phyloP scores from a whole-genome alignment of 148 eudicot species.

The Dysphania ambrosioides region DNA sequence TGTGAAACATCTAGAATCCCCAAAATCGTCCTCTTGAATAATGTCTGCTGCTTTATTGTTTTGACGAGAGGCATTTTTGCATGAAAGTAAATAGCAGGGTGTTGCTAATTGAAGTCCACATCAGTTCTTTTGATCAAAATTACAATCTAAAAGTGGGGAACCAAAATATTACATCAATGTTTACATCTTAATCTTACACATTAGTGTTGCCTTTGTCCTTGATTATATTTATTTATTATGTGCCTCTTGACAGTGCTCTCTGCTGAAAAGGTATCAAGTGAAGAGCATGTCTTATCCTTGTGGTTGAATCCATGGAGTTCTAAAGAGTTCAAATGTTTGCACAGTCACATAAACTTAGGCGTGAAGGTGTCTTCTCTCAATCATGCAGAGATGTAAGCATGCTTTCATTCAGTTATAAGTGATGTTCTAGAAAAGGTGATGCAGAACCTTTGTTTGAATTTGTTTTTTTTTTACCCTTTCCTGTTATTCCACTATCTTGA shows the following conservation, averaged over 20 bases:
- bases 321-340: constrained; percentile 34
- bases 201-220: background rate
- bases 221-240: background rate
- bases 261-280: constrained; percentile 57
- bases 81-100: background rate
- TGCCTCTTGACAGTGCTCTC: constrained; percentile 54
- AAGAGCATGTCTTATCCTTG: constrained; percentile 78
- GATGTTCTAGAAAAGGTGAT: background rate
- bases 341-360: constrained; percentile 55
- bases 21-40: background rate
- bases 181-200: background rate
- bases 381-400: constrained; percentile 58
- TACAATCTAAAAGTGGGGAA: background rate
- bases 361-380: constrained; percentile 70
- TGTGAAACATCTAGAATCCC: background rate
- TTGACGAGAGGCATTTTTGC: background rate
- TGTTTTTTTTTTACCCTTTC: background rate
- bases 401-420: constrained; percentile 6
- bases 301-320: constrained; percentile 71
- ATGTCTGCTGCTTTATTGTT: background rate
- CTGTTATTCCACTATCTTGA: background rate
- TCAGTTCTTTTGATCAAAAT: no score
- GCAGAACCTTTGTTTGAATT: background rate
- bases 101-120: background rate
- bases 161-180: background rate